These are phyloP conservation scores for Amanita polypyramis DNA, from an alignment of 768 basidiomycete genomes.

Conservation along the genomic window DNA sequence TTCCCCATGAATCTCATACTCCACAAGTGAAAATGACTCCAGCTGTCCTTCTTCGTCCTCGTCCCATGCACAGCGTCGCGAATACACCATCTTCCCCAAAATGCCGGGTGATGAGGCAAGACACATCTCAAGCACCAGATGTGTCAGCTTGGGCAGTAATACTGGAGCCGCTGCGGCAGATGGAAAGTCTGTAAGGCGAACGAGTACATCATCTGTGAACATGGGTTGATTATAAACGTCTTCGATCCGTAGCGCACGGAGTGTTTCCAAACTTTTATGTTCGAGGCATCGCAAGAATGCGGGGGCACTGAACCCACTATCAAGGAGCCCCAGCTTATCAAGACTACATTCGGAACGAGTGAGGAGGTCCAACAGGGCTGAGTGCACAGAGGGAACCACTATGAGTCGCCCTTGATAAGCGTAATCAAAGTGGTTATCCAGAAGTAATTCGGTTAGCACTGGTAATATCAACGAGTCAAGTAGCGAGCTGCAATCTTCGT, in stretches of 20 bases:
- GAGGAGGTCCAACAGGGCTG: background rate
- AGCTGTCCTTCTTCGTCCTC: background rate
- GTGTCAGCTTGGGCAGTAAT: background rate
- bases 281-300: background rate
- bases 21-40: background rate
- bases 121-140: background rate
- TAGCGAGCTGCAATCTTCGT: background rate
- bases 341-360: background rate
- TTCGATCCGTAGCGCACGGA: background rate
- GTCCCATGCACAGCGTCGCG: background rate
- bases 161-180: background rate
- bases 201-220: background rate
- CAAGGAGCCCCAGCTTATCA: background rate
- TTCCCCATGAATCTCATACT: no score
- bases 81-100: slow-evolving; percentile 1
- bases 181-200: background rate
- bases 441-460: background rate
- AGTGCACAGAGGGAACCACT: background rate
- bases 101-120: background rate
- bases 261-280: background rate
- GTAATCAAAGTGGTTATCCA: background rate
- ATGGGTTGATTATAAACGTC: background rate
- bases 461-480: background rate
- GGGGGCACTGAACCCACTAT: background rate
- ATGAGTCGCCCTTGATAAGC: background rate